Evolutionary conservation across 228 moss, liverwort and hornwort species (phyloP).

Genomic region (Sphagnum fallax): DNA sequence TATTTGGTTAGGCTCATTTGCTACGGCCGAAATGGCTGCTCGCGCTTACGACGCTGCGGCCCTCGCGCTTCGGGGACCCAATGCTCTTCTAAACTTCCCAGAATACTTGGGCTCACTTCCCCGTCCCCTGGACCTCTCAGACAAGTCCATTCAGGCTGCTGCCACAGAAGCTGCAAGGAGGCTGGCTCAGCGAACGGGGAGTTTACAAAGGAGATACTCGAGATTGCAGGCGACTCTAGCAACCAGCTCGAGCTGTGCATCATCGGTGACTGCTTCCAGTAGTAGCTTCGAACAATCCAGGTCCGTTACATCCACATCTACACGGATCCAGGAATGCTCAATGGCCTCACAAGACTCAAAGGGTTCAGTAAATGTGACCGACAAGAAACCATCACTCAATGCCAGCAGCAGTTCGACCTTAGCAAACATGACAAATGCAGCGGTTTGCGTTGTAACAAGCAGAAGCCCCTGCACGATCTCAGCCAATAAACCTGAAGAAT

Average conservation of each 20-base stretch:
- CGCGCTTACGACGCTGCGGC: not conserved
- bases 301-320: not conserved
- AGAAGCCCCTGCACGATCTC: too few relatives aligned
- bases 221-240: not conserved
- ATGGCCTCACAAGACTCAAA: too few relatives aligned
- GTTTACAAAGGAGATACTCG: not conserved
- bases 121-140: constrained; percentile 1
- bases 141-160: constrained; percentile 8
- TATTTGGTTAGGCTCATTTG: constrained; percentile 10
- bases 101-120: not conserved
- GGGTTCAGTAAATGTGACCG: too few relatives aligned
- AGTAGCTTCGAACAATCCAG: not conserved
- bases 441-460: too few relatives aligned
- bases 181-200: not conserved
- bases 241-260: not conserved
- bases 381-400: too few relatives aligned
- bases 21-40: not conserved
- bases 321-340: too few relatives aligned
- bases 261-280: not conserved
- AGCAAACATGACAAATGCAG: too few relatives aligned
- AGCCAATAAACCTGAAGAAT: too few relatives aligned
- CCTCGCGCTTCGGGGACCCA: not conserved
- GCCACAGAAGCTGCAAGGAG: constrained; percentile 6
- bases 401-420: too few relatives aligned
- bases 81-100: constrained; percentile 1